Percentiles rank a stretch among this genome's conserved stretches.
These are phyloP conservation scores for Paramarasmius palmivorus DNA, from an alignment of 1,284 basidiomycete genomes.

Conservation along the genomic window DNA sequence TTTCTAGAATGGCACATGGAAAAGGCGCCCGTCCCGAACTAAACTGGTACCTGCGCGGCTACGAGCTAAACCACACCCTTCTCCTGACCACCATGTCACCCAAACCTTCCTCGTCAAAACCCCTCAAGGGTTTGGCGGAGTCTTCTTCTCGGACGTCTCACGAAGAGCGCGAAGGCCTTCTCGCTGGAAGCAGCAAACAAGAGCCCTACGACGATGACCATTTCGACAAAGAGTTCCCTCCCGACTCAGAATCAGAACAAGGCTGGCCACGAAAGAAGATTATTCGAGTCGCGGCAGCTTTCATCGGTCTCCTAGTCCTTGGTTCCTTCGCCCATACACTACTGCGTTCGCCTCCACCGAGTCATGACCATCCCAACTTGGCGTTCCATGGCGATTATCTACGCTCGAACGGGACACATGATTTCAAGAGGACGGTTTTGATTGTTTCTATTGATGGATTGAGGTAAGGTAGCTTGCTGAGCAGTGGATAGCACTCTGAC, in stretches of 20 bases:
- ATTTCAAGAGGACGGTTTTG: slow-evolving; percentile 78
- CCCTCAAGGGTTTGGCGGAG: neutral
- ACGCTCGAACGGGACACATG: slow-evolving; percentile 73
- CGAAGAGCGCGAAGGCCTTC: slow-evolving; percentile 13
- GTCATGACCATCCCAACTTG: slow-evolving; percentile 22
- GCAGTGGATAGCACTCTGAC: slow-evolving; percentile 1
- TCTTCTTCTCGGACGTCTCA: neutral
- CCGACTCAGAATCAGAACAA: too few relatives aligned
- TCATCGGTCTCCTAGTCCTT: slow-evolving; percentile 44
- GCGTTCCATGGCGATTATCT: slow-evolving; percentile 40
- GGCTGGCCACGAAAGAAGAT: slow-evolving; percentile 37
- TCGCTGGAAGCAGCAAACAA: neutral
- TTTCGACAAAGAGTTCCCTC: slow-evolving; percentile 12
- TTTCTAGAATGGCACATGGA: too few relatives aligned
- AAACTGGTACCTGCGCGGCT: too few relatives aligned
- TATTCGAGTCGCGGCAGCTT: slow-evolving; percentile 32
- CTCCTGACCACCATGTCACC: neutral
- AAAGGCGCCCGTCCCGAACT: too few relatives aligned
- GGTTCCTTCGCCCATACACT: slow-evolving; percentile 38
- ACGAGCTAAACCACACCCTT: neutral
- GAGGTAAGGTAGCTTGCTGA: slow-evolving; percentile 44
- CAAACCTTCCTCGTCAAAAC: neutral
- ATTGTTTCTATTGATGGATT: slow-evolving; percentile 88
- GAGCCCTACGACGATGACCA: slow-evolving; percentile 2
- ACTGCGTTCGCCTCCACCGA: slow-evolving; percentile 10